A percentile compares a stretch with the other conserved stretches of the same genome.
phyloP scores from a whole-genome alignment of 805 yeast species.

The Huiozyma sinensis region DNA sequence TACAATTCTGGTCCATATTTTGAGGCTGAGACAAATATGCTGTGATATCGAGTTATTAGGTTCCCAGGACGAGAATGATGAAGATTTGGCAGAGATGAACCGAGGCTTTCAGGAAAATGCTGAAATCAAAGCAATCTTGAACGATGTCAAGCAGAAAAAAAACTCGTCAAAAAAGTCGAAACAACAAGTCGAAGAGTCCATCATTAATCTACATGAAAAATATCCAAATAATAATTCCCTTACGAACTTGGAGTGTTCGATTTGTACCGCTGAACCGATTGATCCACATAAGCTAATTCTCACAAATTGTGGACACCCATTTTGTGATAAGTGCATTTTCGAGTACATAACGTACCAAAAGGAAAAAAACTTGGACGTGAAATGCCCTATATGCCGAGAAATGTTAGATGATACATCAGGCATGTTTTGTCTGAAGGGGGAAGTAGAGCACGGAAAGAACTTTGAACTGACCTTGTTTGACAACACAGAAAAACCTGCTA shows the following conservation, averaged over 20 bases:
- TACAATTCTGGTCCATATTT: conserved; percentile 68
- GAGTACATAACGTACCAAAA: conserved; percentile 67
- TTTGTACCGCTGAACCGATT: conserved; percentile 67
- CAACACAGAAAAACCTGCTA: conserved; percentile 46
- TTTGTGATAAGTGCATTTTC: conserved; percentile 60
- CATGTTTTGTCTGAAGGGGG: neutral
- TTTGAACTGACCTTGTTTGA: conserved; percentile 17
- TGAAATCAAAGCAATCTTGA: conserved; percentile 3
- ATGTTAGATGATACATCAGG: conserved; percentile 35
- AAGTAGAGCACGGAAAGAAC: conserved; percentile 16
- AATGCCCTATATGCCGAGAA: conserved; percentile 72
- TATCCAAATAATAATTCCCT: conserved; percentile 24
- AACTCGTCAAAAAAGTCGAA: conserved; percentile 3
- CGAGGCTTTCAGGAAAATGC: conserved; percentile 4
- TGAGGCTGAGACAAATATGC: conserved; percentile 79
- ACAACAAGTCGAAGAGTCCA: no score
- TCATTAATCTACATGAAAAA: conserved; percentile 9
- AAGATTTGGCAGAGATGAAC: conserved; percentile 26
- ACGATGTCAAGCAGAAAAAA: neutral
- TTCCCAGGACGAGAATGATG: conserved; percentile 42
- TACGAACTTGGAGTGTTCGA: conserved; percentile 62
- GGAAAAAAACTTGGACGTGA: conserved; percentile 32
- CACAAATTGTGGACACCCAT: conserved; percentile 72
- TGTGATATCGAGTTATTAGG: conserved; percentile 67
- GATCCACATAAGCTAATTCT: conserved; percentile 43